Evolutionary conservation across 2,329 filamentous ascomycete genomes (phyloP).

Genomic region (Claviceps lovelessii): DNA sequence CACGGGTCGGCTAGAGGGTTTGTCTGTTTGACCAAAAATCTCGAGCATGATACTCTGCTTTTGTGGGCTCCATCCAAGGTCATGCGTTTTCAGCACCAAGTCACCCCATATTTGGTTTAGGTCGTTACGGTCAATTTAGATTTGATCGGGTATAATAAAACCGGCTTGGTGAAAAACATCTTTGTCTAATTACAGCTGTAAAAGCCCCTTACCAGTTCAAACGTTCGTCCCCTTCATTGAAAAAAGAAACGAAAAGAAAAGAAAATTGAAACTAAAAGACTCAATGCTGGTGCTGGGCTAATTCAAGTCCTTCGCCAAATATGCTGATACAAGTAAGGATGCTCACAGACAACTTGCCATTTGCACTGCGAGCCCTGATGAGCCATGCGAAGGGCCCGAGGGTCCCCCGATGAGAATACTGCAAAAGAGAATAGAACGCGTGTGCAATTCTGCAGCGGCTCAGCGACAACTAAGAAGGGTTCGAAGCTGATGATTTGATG

Average conservation of each 20-base stretch:
- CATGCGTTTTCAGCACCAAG: neutral
- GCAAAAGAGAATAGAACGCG: neutral
- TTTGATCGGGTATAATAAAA: slow-evolving; percentile 10
- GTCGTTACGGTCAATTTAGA: slow-evolving; percentile 1
- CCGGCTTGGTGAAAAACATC: slow-evolving; percentile 13
- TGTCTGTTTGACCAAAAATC: neutral
- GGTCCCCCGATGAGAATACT: neutral
- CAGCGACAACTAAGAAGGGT: neutral
- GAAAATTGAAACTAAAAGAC: slow-evolving; percentile 8
- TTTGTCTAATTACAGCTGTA: slow-evolving; percentile 21
- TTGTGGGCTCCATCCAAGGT: neutral
- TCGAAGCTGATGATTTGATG: neutral
- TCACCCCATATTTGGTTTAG: neutral
- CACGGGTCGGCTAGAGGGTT: neutral
- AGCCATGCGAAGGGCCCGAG: neutral
- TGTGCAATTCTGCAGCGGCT: neutral
- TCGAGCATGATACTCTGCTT: neutral
- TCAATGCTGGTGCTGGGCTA: slow-evolving; percentile 13
- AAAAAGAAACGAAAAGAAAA: neutral
- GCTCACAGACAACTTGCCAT: neutral
- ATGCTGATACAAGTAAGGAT: slow-evolving; percentile 20
- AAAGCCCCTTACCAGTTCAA: slow-evolving; percentile 3
- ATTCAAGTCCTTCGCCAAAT: slow-evolving; percentile 15
- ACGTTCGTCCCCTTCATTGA: slow-evolving; percentile 5
- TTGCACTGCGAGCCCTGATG: neutral